Conservation (phyloP, 306 rosid species). For the Senna tora region DNA sequence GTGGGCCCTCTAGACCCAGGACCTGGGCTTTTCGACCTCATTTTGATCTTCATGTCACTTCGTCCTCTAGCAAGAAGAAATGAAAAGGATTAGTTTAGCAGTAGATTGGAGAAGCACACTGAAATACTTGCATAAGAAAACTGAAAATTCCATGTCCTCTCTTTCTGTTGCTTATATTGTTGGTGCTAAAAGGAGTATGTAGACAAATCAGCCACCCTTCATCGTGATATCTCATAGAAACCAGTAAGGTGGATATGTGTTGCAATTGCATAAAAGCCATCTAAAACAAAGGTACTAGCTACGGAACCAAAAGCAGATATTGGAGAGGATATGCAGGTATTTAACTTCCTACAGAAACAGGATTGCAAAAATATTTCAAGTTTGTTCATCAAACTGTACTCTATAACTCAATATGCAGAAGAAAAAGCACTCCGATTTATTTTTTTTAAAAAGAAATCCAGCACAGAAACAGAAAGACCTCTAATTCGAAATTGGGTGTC, state of each 20-base stretch:
- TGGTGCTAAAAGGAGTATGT: constrained; percentile 12
- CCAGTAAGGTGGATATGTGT: background rate
- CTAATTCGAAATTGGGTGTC: background rate
- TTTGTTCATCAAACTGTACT: constrained; percentile 18
- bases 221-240: constrained; percentile 15
- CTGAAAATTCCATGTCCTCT: constrained; percentile 15
- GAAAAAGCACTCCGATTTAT: background rate
- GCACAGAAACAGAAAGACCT: background rate
- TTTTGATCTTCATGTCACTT: constrained; percentile 55
- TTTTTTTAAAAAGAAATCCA: background rate
- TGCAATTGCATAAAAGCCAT: background rate
- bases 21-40: constrained; percentile 80
- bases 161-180: constrained; percentile 8
- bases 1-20: constrained; percentile 84
- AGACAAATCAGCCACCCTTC: constrained; percentile 19
- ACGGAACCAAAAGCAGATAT: constrained; percentile 1
- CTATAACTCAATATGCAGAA: background rate
- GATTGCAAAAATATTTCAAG: background rate
- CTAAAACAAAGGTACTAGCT: constrained; percentile 1
- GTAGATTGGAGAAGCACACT: constrained; percentile 32
- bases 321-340: background rate
- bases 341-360: background rate
- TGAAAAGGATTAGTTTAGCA: constrained; percentile 36
- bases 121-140: background rate
- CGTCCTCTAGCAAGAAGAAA: constrained; percentile 57